Conservation (phyloP, 2,329 filamentous ascomycete genomes). For the Xylaria hypoxylon region DNA sequence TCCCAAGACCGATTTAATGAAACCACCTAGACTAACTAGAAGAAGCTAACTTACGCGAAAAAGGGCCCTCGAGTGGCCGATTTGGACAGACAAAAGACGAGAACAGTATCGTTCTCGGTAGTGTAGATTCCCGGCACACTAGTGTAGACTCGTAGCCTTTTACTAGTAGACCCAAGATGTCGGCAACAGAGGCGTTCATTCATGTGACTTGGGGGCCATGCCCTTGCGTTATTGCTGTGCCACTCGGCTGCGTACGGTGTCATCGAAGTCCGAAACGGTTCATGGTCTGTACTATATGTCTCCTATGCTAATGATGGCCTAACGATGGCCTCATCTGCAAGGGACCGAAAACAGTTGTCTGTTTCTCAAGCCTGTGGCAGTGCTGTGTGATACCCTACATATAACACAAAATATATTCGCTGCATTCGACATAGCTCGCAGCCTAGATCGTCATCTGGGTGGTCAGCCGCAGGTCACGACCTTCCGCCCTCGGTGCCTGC, state of each 20-base stretch:
- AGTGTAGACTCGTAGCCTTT: too few species aligned
- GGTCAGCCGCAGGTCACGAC: conserved; percentile 27
- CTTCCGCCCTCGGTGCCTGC: conserved; percentile 31
- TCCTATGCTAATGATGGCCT: too few species aligned
- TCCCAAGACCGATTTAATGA: conserved; percentile 8
- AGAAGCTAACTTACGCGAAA: conserved; percentile 15
- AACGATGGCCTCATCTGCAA: conserved; percentile 28
- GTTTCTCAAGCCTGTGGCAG: neutral
- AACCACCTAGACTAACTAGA: conserved; percentile 1
- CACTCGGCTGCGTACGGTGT: conserved; percentile 23
- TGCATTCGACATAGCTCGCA: conserved; percentile 15
- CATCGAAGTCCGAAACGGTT: conserved; percentile 19
- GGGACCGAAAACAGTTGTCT: conserved; percentile 21
- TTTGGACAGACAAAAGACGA: conserved; percentile 5
- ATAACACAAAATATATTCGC: conserved; percentile 7
- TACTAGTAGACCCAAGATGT: conserved; percentile 7
- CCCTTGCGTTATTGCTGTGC: conserved; percentile 25
- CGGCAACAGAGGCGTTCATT: neutral
- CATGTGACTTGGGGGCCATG: conserved; percentile 36
- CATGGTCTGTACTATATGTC: neutral
- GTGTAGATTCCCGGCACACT: too few species aligned
- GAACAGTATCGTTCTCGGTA: neutral
- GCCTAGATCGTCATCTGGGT: conserved; percentile 19
- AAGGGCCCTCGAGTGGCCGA: neutral
- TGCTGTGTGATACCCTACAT: conserved; percentile 1